These are phyloP conservation scores for Globisporangium viniferum DNA, from an alignment of 352 stramenopile species.

Conservation along the genomic window DNA sequence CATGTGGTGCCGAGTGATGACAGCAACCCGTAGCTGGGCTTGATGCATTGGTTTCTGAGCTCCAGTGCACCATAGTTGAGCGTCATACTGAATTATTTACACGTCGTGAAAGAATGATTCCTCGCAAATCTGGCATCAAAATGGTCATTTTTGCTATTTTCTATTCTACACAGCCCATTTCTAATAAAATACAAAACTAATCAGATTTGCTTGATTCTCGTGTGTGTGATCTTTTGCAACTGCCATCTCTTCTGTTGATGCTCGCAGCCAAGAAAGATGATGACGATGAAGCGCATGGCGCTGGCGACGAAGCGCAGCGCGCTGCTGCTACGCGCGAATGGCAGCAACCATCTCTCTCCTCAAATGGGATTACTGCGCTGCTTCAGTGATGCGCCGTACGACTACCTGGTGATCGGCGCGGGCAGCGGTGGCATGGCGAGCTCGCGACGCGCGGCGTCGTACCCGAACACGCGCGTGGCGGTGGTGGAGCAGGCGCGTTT, in stretches of 20 bases:
- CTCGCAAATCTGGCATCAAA: too few relatives aligned
- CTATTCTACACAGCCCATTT: not conserved
- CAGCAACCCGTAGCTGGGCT: too few relatives aligned
- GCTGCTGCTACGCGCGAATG: not conserved
- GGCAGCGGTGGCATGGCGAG: slow-evolving; percentile 92
- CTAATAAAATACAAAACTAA: not conserved
- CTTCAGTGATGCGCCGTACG: slow-evolving; percentile 35
- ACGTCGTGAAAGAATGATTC: too few relatives aligned
- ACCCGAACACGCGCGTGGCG: slow-evolving; percentile 90
- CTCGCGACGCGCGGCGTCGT: slow-evolving; percentile 85
- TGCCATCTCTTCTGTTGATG: not conserved
- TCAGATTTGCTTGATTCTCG: not conserved
- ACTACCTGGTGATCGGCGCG: slow-evolving; percentile 91
- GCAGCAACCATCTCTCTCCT: not conserved
- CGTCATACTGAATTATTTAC: too few relatives aligned
- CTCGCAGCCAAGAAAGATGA: not conserved
- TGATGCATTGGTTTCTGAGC: too few relatives aligned
- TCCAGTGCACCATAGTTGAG: too few relatives aligned
- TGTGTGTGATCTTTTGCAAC: not conserved
- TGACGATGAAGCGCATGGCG: not conserved
- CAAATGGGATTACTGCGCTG: not conserved
- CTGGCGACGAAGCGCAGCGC: not conserved
- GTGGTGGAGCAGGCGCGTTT: slow-evolving; percentile 90
- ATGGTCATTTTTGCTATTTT: not conserved
- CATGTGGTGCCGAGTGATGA: not conserved